These are phyloP conservation scores for Usnea hakonensis DNA, from an alignment of 495 filamentous ascomycete species.

Conservation along the genomic window DNA sequence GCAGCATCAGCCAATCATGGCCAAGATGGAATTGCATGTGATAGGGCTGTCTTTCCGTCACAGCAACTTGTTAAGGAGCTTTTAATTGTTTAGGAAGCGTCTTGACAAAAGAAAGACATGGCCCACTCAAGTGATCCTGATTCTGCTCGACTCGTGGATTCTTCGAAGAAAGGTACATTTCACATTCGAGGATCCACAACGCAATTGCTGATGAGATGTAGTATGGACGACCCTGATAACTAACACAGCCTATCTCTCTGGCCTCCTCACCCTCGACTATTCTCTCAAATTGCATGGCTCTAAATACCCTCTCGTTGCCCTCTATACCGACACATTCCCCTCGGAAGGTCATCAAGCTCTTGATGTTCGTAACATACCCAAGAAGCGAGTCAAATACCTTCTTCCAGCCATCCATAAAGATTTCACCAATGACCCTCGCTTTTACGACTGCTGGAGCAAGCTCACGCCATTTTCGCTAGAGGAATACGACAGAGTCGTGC, in stretches of 20 bases:
- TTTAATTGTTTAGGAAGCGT: neutral
- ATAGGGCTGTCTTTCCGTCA: neutral
- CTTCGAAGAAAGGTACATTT: constrained; percentile 21
- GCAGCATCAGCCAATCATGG: neutral
- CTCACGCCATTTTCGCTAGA: constrained; percentile 64
- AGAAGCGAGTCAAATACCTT: constrained; percentile 54
- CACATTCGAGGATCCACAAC: neutral
- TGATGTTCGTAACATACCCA: constrained; percentile 52
- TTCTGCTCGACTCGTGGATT: constrained; percentile 14
- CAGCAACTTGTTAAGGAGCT: neutral
- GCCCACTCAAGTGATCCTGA: constrained; percentile 12
- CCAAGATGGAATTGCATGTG: neutral
- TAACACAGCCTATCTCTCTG: constrained; percentile 63
- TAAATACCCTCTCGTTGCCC: constrained; percentile 63
- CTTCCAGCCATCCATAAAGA: constrained; percentile 50
- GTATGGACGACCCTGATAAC: constrained; percentile 77
- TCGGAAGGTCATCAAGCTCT: constrained; percentile 55
- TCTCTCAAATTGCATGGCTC: constrained; percentile 51
- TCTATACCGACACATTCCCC: constrained; percentile 67
- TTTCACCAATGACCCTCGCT: constrained; percentile 55
- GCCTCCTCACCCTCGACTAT: constrained; percentile 63
- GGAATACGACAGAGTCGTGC: constrained; percentile 65
- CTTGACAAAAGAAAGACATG: constrained; percentile 7
- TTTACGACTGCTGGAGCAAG: constrained; percentile 81
- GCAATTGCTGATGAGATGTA: constrained; percentile 25